phyloP scores from a whole-genome alignment of 2,329 filamentous ascomycete species.

The Epicoccum nigrum region DNA sequence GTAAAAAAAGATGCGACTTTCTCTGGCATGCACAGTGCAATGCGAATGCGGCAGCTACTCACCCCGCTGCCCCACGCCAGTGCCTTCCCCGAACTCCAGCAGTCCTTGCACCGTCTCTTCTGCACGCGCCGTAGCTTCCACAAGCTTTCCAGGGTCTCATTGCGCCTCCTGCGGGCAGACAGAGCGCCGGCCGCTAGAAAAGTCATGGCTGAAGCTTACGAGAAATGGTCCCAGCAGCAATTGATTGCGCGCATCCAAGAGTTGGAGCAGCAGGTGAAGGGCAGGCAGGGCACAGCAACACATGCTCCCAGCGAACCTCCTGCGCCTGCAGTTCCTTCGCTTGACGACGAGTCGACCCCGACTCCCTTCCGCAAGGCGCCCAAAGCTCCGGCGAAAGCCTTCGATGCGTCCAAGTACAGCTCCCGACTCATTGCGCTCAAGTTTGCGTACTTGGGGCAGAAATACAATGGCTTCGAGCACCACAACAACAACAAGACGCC shows the following conservation, averaged over 20 bases:
- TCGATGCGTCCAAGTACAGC: constrained; percentile 81
- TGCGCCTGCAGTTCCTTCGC: neutral
- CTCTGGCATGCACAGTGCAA: constrained; percentile 29
- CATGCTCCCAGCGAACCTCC: constrained; percentile 9
- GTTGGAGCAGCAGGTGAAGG: constrained; percentile 31
- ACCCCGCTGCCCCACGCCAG: constrained; percentile 29
- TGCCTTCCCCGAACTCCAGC: constrained; percentile 35
- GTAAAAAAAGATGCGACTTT: constrained; percentile 34
- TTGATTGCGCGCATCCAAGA: constrained; percentile 44
- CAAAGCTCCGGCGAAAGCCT: constrained; percentile 55
- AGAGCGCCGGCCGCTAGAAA: constrained; percentile 16
- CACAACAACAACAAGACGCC: constrained; percentile 71
- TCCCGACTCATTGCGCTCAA: constrained; percentile 89
- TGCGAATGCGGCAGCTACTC: constrained; percentile 38
- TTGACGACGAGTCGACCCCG: constrained; percentile 4
- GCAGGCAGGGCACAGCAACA: neutral
- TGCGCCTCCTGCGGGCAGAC: constrained; percentile 28
- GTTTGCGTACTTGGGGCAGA: constrained; percentile 88
- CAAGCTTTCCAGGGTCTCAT: constrained; percentile 41
- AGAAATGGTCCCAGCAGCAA: constrained; percentile 42
- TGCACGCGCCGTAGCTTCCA: constrained; percentile 38
- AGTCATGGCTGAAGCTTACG: constrained; percentile 37
- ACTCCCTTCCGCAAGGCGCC: constrained; percentile 34
- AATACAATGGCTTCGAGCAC: constrained; percentile 93
- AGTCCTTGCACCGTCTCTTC: constrained; percentile 35